phyloP scores from a whole-genome alignment of 2,329 filamentous ascomycete species.

The Chaetomiaceae sp. region DNA sequence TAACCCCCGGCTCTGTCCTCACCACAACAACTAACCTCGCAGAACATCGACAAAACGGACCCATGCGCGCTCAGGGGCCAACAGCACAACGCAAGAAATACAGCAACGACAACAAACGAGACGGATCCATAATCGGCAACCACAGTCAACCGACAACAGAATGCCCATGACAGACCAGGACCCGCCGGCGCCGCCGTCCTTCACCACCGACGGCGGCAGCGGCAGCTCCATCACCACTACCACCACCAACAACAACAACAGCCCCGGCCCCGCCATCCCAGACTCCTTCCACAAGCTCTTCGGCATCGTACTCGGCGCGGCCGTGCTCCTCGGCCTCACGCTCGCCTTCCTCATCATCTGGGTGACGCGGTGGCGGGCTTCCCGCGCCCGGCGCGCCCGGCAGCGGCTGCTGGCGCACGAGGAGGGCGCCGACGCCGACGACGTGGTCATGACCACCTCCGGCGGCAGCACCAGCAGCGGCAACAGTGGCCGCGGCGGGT shows the following conservation, averaged over 20 bases:
- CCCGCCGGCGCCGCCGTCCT: no score
- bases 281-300: constrained; percentile 31
- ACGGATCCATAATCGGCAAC: neutral
- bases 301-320: constrained; percentile 43
- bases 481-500: no score
- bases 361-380: constrained; percentile 21
- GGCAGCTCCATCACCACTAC: neutral
- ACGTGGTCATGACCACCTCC: no score
- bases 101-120: neutral
- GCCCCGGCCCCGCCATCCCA: neutral
- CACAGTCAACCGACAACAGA: neutral
- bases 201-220: no score
- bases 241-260: neutral
- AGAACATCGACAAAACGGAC: neutral
- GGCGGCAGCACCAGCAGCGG: no score
- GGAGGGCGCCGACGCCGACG: neutral
- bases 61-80: neutral
- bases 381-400: neutral
- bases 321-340: constrained; percentile 38
- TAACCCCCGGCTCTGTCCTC: neutral
- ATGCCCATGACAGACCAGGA: neutral
- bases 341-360: constrained; percentile 40
- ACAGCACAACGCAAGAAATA: no score
- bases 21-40: neutral
- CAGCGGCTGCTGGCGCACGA: neutral